A percentile compares a stretch with the other conserved stretches of the same genome.
These are phyloP conservation scores for Kregervanrija fluxuum DNA, from an alignment of 805 yeast genomes.

Conservation along the genomic window DNA sequence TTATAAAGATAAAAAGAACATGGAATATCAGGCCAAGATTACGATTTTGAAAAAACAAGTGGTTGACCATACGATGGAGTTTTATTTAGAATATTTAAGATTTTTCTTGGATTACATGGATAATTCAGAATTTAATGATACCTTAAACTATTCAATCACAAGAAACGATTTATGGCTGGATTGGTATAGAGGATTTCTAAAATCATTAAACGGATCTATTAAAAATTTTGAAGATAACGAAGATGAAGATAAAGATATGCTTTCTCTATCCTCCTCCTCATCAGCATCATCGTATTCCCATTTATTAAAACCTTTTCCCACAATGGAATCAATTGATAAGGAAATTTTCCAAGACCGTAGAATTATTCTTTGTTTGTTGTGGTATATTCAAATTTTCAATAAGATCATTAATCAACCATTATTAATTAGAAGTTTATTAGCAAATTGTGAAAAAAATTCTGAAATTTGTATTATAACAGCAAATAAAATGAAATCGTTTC, in stretches of 20 bases:
- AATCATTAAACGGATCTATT: not conserved
- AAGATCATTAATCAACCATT: slow-evolving; percentile 21
- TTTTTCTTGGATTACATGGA: slow-evolving; percentile 27
- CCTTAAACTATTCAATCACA: slow-evolving; percentile 24
- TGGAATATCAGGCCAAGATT: slow-evolving; percentile 9
- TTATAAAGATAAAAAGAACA: slow-evolving; percentile 9
- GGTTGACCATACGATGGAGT: slow-evolving; percentile 16
- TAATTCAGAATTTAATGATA: slow-evolving; percentile 26
- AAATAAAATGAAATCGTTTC: slow-evolving; percentile 19
- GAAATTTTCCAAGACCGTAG: slow-evolving; percentile 24
- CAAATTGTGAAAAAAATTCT: slow-evolving; percentile 7
- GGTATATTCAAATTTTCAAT: slow-evolving; percentile 24
- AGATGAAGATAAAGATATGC: not conserved
- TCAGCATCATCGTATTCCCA: not conserved
- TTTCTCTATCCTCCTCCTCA: too few relatives aligned
- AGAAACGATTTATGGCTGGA: slow-evolving; percentile 25
- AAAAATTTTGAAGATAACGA: slow-evolving; percentile 14
- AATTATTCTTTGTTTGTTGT: slow-evolving; percentile 21
- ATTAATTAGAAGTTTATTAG: slow-evolving; percentile 11
- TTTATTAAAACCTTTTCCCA: slow-evolving; percentile 7
- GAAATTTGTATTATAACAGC: slow-evolving; percentile 23
- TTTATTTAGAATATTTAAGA: slow-evolving; percentile 23
- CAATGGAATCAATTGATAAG: slow-evolving; percentile 12
- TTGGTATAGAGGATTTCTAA: slow-evolving; percentile 15
- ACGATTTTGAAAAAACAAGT: slow-evolving; percentile 11